Evolutionary conservation across 2,329 filamentous ascomycete species (phyloP).

Genomic region (Aspergillus sp.): DNA sequence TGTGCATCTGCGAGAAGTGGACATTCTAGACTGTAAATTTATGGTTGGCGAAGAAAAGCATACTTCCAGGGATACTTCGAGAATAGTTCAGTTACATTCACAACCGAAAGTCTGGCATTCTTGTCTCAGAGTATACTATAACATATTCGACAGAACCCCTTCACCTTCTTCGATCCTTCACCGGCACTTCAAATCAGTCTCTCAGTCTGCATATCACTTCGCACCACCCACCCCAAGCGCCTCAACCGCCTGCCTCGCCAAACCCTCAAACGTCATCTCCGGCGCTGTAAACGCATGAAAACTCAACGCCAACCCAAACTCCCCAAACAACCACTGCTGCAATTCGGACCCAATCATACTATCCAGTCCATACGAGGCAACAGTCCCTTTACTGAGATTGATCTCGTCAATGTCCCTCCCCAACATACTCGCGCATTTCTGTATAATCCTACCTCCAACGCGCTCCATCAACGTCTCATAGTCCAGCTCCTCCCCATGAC

Average conservation of each 20-base stretch:
- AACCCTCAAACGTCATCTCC: neutral
- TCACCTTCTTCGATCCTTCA: too few species aligned
- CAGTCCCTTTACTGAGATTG: neutral
- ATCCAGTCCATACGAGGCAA: constrained; percentile 43
- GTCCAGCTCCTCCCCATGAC: neutral
- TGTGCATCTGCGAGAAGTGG: too few species aligned
- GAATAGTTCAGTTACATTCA: too few species aligned
- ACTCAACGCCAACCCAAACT: constrained; percentile 38
- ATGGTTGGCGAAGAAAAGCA: too few species aligned
- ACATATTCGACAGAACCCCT: too few species aligned
- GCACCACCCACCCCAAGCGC: neutral
- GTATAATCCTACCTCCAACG: neutral
- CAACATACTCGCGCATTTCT: constrained; percentile 1
- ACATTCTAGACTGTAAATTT: too few species aligned
- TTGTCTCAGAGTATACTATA: too few species aligned
- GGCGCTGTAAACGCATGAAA: constrained; percentile 20
- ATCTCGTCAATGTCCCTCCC: neutral
- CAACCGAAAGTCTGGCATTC: too few species aligned
- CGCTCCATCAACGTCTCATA: neutral
- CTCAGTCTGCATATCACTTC: too few species aligned
- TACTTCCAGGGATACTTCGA: too few species aligned
- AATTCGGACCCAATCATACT: constrained; percentile 48
- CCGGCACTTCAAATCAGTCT: too few species aligned
- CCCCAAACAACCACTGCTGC: constrained; percentile 38
- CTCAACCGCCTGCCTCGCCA: neutral